Base-by-base conservation (phyloP, 345 rosid genomes). In the Nasturtium officinale region DNA sequence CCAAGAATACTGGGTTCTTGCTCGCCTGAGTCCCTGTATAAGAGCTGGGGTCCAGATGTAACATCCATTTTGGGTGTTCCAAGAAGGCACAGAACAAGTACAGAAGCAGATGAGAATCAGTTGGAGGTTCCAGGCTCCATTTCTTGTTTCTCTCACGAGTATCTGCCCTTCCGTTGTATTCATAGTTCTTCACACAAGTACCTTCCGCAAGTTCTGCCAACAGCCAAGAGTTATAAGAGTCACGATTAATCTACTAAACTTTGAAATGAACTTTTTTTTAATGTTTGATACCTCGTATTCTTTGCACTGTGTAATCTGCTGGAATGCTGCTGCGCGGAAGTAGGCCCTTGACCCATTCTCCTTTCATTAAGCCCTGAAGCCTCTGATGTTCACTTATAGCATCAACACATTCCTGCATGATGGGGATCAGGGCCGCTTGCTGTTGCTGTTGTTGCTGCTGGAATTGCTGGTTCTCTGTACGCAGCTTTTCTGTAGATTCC, bases 41-140 rank as follows among this genome's bases (percentile, higher is more conserved):
- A 11, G 96, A 87, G 56, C 89, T 73, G 10, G 97, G 96, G 82
- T 94, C 99, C 51, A 94, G 85, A 77, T 89, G 99, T 12, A 90
- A 81, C 97, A 88, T 95, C 99, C 99, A 95, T 79, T 90, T 91
- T 6, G 97, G 99, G 62, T 91, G 93, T 83, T 95, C 99, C 59
- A 91, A 78, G 77, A 85, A 95, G 28, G 96, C 99, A 78, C 97
- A 91, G 78, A 95, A 94, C 56, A 94, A 77, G 77, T 95, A 95
- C 53, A 88, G 75, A 57, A 91, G 96, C 77, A 95, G 79, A 80
- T 89, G 96, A 21, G 99, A 88, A 83, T 95, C 99, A 0, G 91
- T 88, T 47, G 96, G 97, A 66, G 87, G 91, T 69, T 90, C 96
- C 54, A 83, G 79, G 77, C 83, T 85, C 92, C 92, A 85, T 72